A percentile compares a stretch with the other conserved stretches of the same genome.
Conservation (phyloP, 2,329 filamentous ascomycete genomes). For the Arthrobotrys sinensis region DNA sequence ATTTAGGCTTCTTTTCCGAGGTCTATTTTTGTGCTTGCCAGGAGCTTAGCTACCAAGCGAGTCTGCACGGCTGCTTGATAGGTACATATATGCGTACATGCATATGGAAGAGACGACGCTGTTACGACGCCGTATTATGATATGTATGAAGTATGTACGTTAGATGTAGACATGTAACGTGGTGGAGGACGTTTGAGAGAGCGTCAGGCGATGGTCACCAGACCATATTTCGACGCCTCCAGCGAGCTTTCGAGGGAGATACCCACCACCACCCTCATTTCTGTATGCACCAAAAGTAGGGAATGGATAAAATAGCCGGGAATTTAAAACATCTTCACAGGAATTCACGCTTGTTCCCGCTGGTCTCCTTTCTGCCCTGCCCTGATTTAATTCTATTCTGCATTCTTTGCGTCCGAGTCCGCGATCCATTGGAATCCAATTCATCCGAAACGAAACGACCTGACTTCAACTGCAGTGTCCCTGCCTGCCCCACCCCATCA, state of each 20-base stretch:
- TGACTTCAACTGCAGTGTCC: constrained; percentile 10
- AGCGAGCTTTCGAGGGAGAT: constrained; percentile 31
- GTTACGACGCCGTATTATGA: neutral
- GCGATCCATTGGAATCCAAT: constrained; percentile 26
- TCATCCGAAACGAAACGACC: constrained; percentile 49
- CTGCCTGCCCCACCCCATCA: constrained; percentile 32
- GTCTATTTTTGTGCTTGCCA: constrained; percentile 19
- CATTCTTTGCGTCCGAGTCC: constrained; percentile 17
- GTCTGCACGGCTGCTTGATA: constrained; percentile 4
- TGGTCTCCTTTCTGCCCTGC: neutral
- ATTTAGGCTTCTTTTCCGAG: constrained; percentile 18
- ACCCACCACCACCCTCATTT: neutral
- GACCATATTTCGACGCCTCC: constrained; percentile 22
- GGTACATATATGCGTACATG: neutral
- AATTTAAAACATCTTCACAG: constrained; percentile 18
- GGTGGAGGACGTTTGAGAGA: constrained; percentile 9
- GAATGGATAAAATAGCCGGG: constrained; percentile 44
- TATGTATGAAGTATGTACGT: neutral
- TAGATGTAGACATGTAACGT: neutral
- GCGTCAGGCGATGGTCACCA: constrained; percentile 38
- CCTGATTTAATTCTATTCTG: neutral
- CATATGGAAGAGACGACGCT: neutral
- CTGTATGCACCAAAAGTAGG: neutral
- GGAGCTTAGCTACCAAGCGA: constrained; percentile 13
- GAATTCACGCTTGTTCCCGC: constrained; percentile 30